A percentile compares a stretch with the other conserved stretches of the same genome.
Conservation (phyloP, 1,284 basidiomycete species). For the Nidula niveotomentosa region DNA sequence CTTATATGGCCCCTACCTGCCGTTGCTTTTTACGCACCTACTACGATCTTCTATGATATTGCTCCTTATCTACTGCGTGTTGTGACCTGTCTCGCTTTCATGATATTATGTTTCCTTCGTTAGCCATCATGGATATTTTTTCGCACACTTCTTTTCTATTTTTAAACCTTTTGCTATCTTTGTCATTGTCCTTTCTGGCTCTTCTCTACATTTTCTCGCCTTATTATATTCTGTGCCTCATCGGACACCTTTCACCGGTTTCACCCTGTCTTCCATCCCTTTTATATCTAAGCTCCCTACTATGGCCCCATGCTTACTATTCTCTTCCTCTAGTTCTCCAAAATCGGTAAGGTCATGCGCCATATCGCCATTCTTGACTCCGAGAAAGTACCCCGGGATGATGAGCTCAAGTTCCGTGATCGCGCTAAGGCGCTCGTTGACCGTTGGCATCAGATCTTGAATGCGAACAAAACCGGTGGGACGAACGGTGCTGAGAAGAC, state of each 20-base stretch:
- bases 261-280: too few relatives aligned
- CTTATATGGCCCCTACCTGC: background rate
- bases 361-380: conserved; percentile 76
- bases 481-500: conserved; percentile 6
- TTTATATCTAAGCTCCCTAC: background rate
- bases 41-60: conserved; percentile 5
- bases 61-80: conserved; percentile 9
- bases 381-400: conserved; percentile 78
- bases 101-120: too few relatives aligned
- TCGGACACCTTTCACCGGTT: too few relatives aligned
- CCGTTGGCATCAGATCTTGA: conserved; percentile 69
- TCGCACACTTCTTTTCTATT: too few relatives aligned
- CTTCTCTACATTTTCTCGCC: too few relatives aligned
- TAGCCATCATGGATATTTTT: too few relatives aligned
- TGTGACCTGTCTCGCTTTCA: too few relatives aligned
- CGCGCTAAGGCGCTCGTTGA: conserved; percentile 76
- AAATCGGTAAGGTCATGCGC: conserved; percentile 98
- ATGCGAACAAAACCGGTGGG: conserved; percentile 41
- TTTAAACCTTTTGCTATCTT: too few relatives aligned
- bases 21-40: conserved; percentile 13
- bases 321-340: conserved; percentile 68
- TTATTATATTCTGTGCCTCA: too few relatives aligned
- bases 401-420: conserved; percentile 84
- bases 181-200: too few relatives aligned
- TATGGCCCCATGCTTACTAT: conserved; percentile 8